Base-by-base conservation (phyloP, 352 stramenopile genomes). In the Phytophthora ramorum region DNA sequence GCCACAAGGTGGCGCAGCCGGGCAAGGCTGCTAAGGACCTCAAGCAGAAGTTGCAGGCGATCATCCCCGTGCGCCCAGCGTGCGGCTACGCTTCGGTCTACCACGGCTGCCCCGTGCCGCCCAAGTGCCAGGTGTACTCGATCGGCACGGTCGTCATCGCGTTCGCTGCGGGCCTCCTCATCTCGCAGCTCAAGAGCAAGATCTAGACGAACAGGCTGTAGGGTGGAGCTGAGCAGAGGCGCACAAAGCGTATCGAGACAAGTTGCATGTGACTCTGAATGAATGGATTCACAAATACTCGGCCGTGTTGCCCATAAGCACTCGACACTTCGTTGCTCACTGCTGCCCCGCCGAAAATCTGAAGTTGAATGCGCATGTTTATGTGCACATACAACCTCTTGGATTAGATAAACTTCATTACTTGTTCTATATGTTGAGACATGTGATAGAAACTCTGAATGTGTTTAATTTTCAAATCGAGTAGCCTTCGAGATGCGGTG, bases 91-190 rank as follows among this genome's bases (percentile, higher is more conserved):
- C 51, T 3, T 76, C 60, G 16, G 60, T 74, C 4, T 85, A 79
- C 66, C 80, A 84, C 46, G 79, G 83, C 17, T 92, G 85, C 71
- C 79, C 81, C 5, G 79, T 92, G 45, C 85, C 85, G 12, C 70
- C 79, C n/a, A 83, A 79, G 65, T 91, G 83, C 68, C 85, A 90
- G 62, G 48, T 92, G 28, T 90, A 79, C 55, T 86, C 85, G 3
- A 69, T 93, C 44, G 81, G 66, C 47, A 79, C 77, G 26, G 70
- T 93, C 43, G 68, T 71, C 19, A 58, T 85, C 7, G 83, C 85
- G 3, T 90, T 93, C 62, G 79, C 70, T 12, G 78, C 73, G 14
- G 85, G 85, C n/a, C 75, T 90, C 38, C 24, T 90, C 10, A 63
- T 89, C 47, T 74, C 83, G 19, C 59, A 69, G 30, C 63, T 83